These are phyloP conservation scores for Apiospora arundinis DNA, from an alignment of 2,329 filamentous ascomycete genomes.

Conservation along the genomic window DNA sequence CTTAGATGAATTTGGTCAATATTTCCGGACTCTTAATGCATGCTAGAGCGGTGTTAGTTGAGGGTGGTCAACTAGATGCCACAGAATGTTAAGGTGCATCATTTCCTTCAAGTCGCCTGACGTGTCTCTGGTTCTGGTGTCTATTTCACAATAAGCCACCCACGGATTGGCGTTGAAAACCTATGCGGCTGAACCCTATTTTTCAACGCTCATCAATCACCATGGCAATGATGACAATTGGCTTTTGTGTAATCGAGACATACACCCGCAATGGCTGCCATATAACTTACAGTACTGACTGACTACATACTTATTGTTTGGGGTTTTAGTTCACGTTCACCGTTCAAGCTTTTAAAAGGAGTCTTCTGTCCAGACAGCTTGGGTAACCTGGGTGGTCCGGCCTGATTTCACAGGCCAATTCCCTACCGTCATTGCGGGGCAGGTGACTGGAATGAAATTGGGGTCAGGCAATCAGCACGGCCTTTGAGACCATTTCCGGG, in stretches of 20 bases:
- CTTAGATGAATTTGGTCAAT: neutral
- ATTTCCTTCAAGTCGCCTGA: neutral
- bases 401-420: constrained; percentile 1
- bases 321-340: neutral
- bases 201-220: neutral
- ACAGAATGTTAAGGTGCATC: neutral
- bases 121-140: too few relatives aligned
- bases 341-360: neutral
- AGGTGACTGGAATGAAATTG: constrained; percentile 9
- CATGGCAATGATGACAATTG: neutral
- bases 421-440: constrained; percentile 10
- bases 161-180: neutral
- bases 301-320: neutral
- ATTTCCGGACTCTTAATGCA: neutral
- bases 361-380: too few relatives aligned
- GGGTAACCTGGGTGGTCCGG: neutral
- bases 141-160: neutral
- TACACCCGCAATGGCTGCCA: neutral
- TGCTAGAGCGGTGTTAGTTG: neutral
- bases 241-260: neutral
- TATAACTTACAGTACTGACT: too few relatives aligned
- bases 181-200: neutral
- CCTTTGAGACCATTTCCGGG: constrained; percentile 2
- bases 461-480: constrained; percentile 14
- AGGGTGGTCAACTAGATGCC: neutral